phyloP scores from a whole-genome alignment of 371 early-diverging fungal species.

The Cokeromyces recurvatus region DNA sequence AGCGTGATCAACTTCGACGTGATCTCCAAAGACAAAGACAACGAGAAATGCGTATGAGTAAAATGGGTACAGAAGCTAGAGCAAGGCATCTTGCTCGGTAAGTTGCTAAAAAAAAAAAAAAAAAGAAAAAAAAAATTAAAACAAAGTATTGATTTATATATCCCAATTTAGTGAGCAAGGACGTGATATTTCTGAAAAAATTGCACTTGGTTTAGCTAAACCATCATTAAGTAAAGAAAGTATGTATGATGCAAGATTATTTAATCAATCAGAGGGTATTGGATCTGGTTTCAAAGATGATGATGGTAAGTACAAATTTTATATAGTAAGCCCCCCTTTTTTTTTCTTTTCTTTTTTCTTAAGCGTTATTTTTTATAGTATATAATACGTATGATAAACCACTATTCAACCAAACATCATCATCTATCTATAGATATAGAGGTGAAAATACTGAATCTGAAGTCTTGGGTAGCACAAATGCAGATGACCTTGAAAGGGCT shows the following conservation, averaged over 20 bases:
- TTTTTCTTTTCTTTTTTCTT: too few relatives aligned
- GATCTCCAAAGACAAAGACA: slow-evolving; percentile 84
- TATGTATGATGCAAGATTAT: slow-evolving; percentile 91
- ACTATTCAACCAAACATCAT: slow-evolving; percentile 70
- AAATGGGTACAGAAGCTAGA: slow-evolving; percentile 87
- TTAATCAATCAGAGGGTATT: slow-evolving; percentile 87
- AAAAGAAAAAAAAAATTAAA: too few relatives aligned
- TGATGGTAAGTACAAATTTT: slow-evolving; percentile 63
- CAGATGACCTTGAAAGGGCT: slow-evolving; percentile 68
- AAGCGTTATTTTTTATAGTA: slow-evolving; percentile 28
- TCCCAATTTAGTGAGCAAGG: slow-evolving; percentile 51
- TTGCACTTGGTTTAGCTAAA: slow-evolving; percentile 93
- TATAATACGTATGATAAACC: slow-evolving; percentile 90
- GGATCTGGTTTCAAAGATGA: slow-evolving; percentile 85
- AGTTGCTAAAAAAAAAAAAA: too few relatives aligned
- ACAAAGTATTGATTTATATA: too few relatives aligned
- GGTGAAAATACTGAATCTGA: slow-evolving; percentile 61
- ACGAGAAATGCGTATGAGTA: slow-evolving; percentile 82
- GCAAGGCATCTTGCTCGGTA: slow-evolving; percentile 75
- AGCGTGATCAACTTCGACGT: slow-evolving; percentile 86
- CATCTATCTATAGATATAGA: slow-evolving; percentile 81
- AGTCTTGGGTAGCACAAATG: slow-evolving; percentile 60
- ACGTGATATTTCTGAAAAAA: slow-evolving; percentile 97
- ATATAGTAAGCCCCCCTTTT: background rate
- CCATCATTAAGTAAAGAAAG: slow-evolving; percentile 85